These are phyloP conservation scores for Cordyceps fumosorosea DNA, from an alignment of 2,329 filamentous ascomycete species.

Conservation along the genomic window DNA sequence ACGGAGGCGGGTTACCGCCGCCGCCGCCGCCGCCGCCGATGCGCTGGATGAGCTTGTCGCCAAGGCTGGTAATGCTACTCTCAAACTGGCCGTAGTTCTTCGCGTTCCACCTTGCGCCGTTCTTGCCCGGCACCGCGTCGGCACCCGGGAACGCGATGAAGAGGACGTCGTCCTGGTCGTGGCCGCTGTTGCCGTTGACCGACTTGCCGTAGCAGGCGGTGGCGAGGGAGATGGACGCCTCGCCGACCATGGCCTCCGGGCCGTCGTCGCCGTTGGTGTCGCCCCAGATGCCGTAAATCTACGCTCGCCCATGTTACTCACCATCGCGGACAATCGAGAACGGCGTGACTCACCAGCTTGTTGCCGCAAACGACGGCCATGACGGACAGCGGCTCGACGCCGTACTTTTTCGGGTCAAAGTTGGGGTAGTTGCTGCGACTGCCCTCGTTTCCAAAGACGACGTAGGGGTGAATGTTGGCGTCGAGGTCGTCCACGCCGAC, in stretches of 20 bases:
- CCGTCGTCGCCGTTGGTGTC: conserved; percentile 53
- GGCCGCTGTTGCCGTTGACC: conserved; percentile 50
- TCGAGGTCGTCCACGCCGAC: conserved; percentile 31
- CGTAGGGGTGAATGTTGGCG: conserved; percentile 39
- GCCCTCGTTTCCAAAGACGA: conserved; percentile 41
- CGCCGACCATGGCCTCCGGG: conserved; percentile 42
- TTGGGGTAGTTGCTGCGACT: conserved; percentile 20
- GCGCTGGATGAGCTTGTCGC: conserved; percentile 42
- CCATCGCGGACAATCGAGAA: neutral
- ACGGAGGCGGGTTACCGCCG: conserved; percentile 5
- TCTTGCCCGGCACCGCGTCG: conserved; percentile 49
- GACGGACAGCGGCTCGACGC: conserved; percentile 39
- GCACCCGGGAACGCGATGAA: conserved; percentile 54
- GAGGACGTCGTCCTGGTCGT: conserved; percentile 51
- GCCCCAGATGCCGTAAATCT: conserved; percentile 49
- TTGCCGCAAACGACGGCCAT: conserved; percentile 44
- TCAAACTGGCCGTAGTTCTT: conserved; percentile 43
- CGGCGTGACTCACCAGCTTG: conserved; percentile 24
- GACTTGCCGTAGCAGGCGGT: conserved; percentile 46
- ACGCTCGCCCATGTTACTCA: conserved; percentile 23
- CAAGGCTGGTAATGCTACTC: conserved; percentile 43
- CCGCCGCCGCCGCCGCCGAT: conserved; percentile 18
- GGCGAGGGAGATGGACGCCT: conserved; percentile 51
- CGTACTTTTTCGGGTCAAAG: conserved; percentile 30
- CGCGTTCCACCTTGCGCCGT: conserved; percentile 49